Percentiles rank a stretch among this genome's conserved stretches.
Conservation (phyloP, 768 basidiomycete species). For the Phallus indusiatus region DNA sequence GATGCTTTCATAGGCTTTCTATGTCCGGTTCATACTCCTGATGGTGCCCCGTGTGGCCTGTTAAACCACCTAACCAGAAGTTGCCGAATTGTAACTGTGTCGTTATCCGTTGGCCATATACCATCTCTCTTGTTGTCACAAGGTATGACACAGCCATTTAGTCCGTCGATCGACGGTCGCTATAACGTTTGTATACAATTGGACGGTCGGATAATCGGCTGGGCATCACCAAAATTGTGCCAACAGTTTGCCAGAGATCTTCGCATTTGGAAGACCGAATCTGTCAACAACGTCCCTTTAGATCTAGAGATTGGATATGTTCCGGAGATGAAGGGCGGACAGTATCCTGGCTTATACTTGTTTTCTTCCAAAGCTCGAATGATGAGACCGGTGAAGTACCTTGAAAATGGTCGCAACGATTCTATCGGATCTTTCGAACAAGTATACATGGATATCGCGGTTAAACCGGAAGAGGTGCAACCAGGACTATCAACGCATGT, state of each 20-base stretch:
- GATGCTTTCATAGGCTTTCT: slow-evolving; percentile 60
- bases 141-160: slow-evolving; percentile 91
- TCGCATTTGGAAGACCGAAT: slow-evolving; percentile 92
- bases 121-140: slow-evolving; percentile 73
- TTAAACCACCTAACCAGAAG: slow-evolving; percentile 93
- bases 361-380: slow-evolving; percentile 83
- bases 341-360: slow-evolving; percentile 92
- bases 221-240: slow-evolving; percentile 70
- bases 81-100: slow-evolving; percentile 80
- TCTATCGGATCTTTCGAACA: slow-evolving; percentile 96
- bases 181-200: slow-evolving; percentile 83
- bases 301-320: slow-evolving; percentile 95
- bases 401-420: slow-evolving; percentile 78
- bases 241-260: slow-evolving; percentile 75
- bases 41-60: slow-evolving; percentile 95
- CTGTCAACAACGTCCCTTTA: slow-evolving; percentile 67
- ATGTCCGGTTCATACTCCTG: slow-evolving; percentile 97
- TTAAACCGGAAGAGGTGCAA: slow-evolving; percentile 78
- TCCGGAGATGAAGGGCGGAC: slow-evolving; percentile 77
- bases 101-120: slow-evolving; percentile 67
- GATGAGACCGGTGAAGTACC: slow-evolving; percentile 96
- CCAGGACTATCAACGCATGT: slow-evolving; percentile 76
- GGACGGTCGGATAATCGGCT: slow-evolving; percentile 93
- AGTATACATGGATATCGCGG: slow-evolving; percentile 98
- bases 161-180: slow-evolving; percentile 69